Evolutionary conservation across 208 protist species (phyloP).

Genomic region (Tritrichomonas foetus): DNA sequence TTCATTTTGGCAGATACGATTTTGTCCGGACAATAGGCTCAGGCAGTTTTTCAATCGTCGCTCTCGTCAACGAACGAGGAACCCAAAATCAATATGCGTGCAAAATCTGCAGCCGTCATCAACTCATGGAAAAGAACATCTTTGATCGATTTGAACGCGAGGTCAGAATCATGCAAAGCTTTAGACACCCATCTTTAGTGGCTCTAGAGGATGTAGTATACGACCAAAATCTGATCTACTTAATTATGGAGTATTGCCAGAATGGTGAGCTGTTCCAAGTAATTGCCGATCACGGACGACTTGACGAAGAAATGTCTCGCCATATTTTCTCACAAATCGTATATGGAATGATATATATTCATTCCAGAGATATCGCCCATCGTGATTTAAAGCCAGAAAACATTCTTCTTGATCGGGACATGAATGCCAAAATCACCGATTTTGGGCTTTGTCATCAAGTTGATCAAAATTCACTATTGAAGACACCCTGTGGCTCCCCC

Average conservation of each 20-base stretch:
- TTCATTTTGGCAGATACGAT: not conserved
- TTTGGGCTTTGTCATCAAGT: not conserved
- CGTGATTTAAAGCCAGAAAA: not conserved
- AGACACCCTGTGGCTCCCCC: not conserved
- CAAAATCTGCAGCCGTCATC: not conserved
- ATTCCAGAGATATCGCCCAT: not conserved
- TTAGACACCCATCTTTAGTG: not conserved
- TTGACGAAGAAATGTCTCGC: not conserved
- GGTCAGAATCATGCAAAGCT: not conserved
- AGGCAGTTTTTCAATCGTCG: not conserved
- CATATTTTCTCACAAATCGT: not conserved
- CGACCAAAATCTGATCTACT: not conserved
- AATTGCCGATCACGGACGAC: not conserved
- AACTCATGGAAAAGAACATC: not conserved
- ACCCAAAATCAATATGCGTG: not conserved
- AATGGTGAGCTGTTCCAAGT: too few relatives aligned
- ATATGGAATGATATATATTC: not conserved
- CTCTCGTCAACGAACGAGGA: not conserved
- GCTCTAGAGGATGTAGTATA: not conserved
- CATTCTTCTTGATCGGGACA: not conserved
- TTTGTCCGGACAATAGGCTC: not conserved
- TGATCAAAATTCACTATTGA: not conserved
- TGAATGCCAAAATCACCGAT: not conserved
- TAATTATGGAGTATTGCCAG: too few relatives aligned
- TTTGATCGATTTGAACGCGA: not conserved